Conservation (phyloP, 257 asterid genomes). For the Ajuga chamaepitys region DNA sequence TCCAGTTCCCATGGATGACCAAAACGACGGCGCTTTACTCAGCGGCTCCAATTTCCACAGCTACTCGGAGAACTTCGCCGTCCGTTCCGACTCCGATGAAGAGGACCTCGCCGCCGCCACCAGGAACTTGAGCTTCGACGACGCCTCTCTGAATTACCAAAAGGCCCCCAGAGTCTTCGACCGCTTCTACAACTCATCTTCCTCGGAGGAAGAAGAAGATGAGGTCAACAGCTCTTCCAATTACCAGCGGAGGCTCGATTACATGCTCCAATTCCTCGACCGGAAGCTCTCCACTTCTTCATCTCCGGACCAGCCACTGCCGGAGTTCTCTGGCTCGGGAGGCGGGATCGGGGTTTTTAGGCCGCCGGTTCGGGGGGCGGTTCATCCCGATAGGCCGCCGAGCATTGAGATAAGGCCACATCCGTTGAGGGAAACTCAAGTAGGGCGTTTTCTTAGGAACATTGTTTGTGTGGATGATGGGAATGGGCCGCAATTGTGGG, state of each 20-base stretch:
- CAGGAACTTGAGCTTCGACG: constrained; percentile 32
- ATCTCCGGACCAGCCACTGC: constrained; percentile 43
- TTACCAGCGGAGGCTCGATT: constrained; percentile 73
- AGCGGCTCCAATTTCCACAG: constrained; percentile 21
- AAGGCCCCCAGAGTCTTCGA: constrained; percentile 61
- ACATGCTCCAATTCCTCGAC: constrained; percentile 85
- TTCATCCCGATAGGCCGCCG: constrained; percentile 70
- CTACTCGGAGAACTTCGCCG: constrained; percentile 36
- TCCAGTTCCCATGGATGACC: constrained; percentile 44
- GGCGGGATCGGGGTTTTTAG: constrained; percentile 59
- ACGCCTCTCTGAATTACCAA: constrained; percentile 24
- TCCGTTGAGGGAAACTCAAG: constrained; percentile 68
- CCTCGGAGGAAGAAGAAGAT: constrained; percentile 56
- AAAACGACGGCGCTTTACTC: constrained; percentile 37
- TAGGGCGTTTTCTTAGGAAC: constrained; percentile 71
- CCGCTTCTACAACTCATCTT: constrained; percentile 70
- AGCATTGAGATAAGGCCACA: constrained; percentile 86
- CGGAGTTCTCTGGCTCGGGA: constrained; percentile 59
- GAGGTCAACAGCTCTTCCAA: constrained; percentile 37
- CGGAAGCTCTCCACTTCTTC: constrained; percentile 52
- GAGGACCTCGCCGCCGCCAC: constrained; percentile 18
- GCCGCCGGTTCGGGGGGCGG: constrained; percentile 61
- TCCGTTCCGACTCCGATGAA: constrained; percentile 35
- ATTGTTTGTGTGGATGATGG: constrained; percentile 45
- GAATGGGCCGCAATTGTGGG: constrained; percentile 74